A percentile compares a stretch with the other conserved stretches of the same genome.
These are phyloP conservation scores for Emergomyces pasteurianus DNA, from an alignment of 2,329 filamentous ascomycete genomes.

Conservation along the genomic window DNA sequence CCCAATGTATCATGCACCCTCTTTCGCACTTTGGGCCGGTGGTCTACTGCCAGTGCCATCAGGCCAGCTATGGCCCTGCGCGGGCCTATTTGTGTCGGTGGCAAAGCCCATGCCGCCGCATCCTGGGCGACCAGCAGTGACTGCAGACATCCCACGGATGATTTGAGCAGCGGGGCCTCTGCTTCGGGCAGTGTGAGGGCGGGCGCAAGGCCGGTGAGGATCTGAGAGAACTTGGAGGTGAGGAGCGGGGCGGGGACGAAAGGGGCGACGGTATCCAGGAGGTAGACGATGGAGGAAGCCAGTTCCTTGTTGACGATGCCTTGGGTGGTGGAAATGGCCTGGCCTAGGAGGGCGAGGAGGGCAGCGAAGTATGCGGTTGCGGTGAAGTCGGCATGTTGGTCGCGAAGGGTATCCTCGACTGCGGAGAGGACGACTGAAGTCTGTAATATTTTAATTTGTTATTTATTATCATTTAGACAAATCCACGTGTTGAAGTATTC, in stretches of 20 bases:
- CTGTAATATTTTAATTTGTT: constrained; percentile 35
- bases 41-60: constrained; percentile 72
- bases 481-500: background rate
- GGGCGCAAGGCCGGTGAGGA: constrained; percentile 74
- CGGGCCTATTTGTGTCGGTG: constrained; percentile 71
- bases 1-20: constrained; percentile 80
- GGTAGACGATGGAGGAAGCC: constrained; percentile 78
- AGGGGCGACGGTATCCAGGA: constrained; percentile 83
- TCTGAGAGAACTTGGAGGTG: constrained; percentile 88
- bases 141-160: constrained; percentile 87
- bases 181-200: constrained; percentile 68
- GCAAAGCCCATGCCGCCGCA: constrained; percentile 72
- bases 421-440: constrained; percentile 78
- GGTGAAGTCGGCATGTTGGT: constrained; percentile 71
- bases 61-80: constrained; percentile 78
- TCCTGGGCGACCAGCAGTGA: constrained; percentile 86
- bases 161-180: constrained; percentile 73
- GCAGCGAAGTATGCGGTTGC: constrained; percentile 92
- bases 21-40: constrained; percentile 86
- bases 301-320: constrained; percentile 69
- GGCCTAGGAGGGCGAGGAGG: constrained; percentile 74
- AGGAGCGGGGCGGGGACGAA: constrained; percentile 76
- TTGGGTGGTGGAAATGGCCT: constrained; percentile 52
- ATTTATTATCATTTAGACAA: constrained; percentile 4
- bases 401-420: constrained; percentile 82